These are phyloP conservation scores for Cystofilobasidium macerans DNA, from an alignment of 768 basidiomycete genomes.

Conservation along the genomic window DNA sequence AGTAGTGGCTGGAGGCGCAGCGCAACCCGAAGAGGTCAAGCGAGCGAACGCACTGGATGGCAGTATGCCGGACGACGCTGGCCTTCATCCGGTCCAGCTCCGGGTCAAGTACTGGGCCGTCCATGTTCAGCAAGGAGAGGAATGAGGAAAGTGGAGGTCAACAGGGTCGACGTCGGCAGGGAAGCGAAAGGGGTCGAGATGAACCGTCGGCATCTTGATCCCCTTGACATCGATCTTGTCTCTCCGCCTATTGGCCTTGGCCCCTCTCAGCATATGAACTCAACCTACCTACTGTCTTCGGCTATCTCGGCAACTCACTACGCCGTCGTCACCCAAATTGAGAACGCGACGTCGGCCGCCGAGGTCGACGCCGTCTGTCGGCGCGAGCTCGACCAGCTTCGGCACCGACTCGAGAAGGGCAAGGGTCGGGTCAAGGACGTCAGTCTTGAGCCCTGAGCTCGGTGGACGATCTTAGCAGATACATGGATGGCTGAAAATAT, in stretches of 20 bases:
- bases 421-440: constrained; percentile 9
- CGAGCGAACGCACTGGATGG: neutral
- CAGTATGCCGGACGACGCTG: neutral
- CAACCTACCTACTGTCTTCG: constrained; percentile 12
- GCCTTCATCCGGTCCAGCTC: neutral
- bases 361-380: constrained; percentile 53
- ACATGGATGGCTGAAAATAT: neutral
- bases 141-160: too few species aligned
- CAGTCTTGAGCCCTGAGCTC: neutral
- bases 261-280: neutral
- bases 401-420: constrained; percentile 44
- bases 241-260: neutral
- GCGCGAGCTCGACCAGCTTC: constrained; percentile 51
- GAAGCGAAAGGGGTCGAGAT: neutral
- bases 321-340: constrained; percentile 59
- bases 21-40: neutral
- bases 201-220: neutral
- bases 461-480: neutral
- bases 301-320: constrained; percentile 47
- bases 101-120: neutral
- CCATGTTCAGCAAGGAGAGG: neutral
- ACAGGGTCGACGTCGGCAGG: too few species aligned
- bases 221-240: neutral
- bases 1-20: neutral
- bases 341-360: constrained; percentile 50